phyloP scores from a whole-genome alignment of 768 basidiomycete genomes.

The Lentinula detonsa region DNA sequence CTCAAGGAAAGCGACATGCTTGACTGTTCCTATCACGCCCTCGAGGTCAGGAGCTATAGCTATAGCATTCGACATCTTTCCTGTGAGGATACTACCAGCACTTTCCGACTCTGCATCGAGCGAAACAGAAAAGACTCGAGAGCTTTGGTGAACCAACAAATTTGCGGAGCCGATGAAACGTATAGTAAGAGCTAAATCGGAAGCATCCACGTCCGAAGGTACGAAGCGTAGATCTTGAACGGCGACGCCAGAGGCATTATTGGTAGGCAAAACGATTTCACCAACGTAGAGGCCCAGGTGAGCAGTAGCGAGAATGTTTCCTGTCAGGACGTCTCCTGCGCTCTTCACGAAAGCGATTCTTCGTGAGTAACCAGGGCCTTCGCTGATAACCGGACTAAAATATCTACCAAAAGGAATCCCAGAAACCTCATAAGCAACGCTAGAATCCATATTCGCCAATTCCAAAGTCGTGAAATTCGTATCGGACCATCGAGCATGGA shows the following conservation, averaged over 20 bases:
- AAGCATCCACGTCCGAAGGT: constrained; percentile 41
- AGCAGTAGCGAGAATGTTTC: constrained; percentile 59
- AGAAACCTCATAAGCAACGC: constrained; percentile 38
- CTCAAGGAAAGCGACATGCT: constrained; percentile 58
- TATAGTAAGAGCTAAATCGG: constrained; percentile 37
- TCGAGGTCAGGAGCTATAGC: constrained; percentile 29
- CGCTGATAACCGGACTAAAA: constrained; percentile 51
- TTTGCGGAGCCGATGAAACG: constrained; percentile 46
- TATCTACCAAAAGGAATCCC: constrained; percentile 64
- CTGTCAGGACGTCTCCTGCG: constrained; percentile 52
- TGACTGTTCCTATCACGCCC: constrained; percentile 15
- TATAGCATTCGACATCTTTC: constrained; percentile 53
- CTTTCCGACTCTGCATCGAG: constrained; percentile 35
- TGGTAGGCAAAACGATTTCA: constrained; percentile 43
- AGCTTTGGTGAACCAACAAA: constrained; percentile 54
- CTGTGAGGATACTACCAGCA: constrained; percentile 44
- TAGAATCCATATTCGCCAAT: constrained; percentile 45
- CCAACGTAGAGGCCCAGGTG: constrained; percentile 59
- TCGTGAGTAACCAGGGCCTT: constrained; percentile 32
- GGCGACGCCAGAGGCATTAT: constrained; percentile 6
- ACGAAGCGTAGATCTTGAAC: constrained; percentile 45
- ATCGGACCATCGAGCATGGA: constrained; percentile 70
- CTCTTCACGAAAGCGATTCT: constrained; percentile 61
- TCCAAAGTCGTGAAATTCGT: constrained; percentile 58
- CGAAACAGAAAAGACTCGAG: constrained; percentile 42